Evolutionary conservation across 495 filamentous ascomycete species (phyloP), one percentile per base, ranked within the genome.

Genomic region (Penicillium longicatenatum): DNA sequence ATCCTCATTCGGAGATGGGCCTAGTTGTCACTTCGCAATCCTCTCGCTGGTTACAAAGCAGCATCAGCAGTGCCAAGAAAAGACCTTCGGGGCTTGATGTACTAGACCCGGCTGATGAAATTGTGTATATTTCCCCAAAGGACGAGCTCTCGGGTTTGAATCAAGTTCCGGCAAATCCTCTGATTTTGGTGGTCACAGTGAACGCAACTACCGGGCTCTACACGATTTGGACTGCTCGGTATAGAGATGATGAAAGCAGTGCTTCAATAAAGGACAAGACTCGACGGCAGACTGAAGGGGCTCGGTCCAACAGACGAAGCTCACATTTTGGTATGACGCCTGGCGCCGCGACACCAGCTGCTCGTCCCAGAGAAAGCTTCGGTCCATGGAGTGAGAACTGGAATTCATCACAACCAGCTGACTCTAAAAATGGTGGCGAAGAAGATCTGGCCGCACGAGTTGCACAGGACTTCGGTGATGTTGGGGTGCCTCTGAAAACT

Each of bases 1-100:
- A 97, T 68, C 94, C 94, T 30, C 75, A 97, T 56, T 79, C 91
- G 3, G 92, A 97, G 63, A 81, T 96, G 70, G 94, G 93, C 1
- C 67, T 93, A 43, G 86, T 97, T 37, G 87, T 97, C 14, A 84
- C 86, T 17, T 73, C 75, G 22, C 64, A 80, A 53, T 55, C 61
- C 54, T 70, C 65, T 20, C 63, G 62, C 75, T 66, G 63, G 61
- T 41, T 75, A 24, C 65, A 73, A 22, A 64, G 64, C 42, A 72
- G 64, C 53, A 52, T 65, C 30, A 63, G 37, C 46, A 73, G 57
- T 41, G 59, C 61, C 44, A 73, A 54, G 45, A 50, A 43, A 50
- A 60, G 64, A 48, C 67, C 59, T 8, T 75, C 70, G 14, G 72
- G 75, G 48, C 72, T 81, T 56, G 79, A 79, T 57, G 71, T 70